Conservation (phyloP, 208 protist genomes). For the Acanthamoeba lenticulata region DNA sequence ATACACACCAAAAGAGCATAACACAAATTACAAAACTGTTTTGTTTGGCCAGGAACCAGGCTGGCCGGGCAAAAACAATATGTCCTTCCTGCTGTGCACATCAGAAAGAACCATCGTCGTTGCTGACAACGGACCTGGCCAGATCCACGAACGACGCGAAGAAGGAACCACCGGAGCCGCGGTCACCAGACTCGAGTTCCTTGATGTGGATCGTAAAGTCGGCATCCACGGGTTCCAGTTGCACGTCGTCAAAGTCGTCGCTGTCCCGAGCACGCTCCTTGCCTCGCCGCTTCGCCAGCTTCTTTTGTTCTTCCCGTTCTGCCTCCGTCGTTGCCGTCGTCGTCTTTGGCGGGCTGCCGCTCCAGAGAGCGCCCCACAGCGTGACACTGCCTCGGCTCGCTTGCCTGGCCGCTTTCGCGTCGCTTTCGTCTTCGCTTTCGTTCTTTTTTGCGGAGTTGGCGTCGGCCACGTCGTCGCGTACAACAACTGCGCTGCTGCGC, state of each 20-base stretch:
- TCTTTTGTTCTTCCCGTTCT: not conserved
- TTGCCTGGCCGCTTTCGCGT: not conserved
- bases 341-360: not conserved
- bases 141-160: not conserved
- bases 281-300: not conserved
- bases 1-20: too few species aligned
- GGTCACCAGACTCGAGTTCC: not conserved
- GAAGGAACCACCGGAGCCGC: not conserved
- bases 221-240: not conserved
- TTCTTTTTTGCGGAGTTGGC: not conserved
- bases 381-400: not conserved
- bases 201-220: slow-evolving; percentile 23
- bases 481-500: not conserved
- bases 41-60: too few species aligned
- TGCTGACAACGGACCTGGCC: not conserved
- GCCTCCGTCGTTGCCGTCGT: not conserved
- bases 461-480: too few species aligned
- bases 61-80: too few species aligned
- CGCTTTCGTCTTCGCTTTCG: not conserved
- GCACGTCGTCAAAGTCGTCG: not conserved
- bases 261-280: slow-evolving; percentile 7
- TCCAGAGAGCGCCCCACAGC: slow-evolving; percentile 17
- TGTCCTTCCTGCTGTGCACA: not conserved
- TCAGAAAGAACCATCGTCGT: not conserved
- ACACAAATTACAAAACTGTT: too few species aligned